A percentile compares a stretch with the other conserved stretches of the same genome.
Evolutionary conservation across 192 early-diverging fungal species (phyloP).

Genomic region (Fimicolochytrium jonesii): DNA sequence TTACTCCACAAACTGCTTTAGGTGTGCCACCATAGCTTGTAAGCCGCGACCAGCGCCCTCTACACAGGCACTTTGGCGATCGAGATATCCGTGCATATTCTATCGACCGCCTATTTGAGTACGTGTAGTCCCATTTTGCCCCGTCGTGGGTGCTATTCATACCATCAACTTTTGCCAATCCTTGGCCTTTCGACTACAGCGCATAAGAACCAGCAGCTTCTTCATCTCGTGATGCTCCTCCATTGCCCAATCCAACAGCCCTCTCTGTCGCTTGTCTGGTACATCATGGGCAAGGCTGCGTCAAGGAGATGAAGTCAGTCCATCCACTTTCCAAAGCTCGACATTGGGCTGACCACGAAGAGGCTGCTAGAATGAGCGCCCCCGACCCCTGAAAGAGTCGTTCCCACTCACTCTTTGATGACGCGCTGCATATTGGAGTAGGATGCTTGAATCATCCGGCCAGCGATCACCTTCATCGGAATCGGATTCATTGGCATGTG

Average conservation of each 20-base stretch:
- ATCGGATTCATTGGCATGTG: slow-evolving; percentile 2
- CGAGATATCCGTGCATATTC: slow-evolving; percentile 17
- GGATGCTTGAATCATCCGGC: slow-evolving; percentile 8
- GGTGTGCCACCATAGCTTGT: background rate
- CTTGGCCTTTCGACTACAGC: slow-evolving; percentile 4
- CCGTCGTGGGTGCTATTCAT: too few species aligned
- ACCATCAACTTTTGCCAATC: slow-evolving; percentile 13
- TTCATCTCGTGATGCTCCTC: slow-evolving; percentile 3
- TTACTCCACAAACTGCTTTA: slow-evolving; percentile 8
- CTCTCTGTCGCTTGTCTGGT: background rate
- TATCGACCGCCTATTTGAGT: too few species aligned
- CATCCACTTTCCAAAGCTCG: background rate
- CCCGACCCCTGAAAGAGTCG: background rate
- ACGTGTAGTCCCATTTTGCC: too few species aligned
- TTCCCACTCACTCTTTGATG: slow-evolving; percentile 1
- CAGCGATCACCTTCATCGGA: slow-evolving; percentile 10
- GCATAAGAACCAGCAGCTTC: slow-evolving; percentile 5
- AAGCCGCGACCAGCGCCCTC: slow-evolving; percentile 4
- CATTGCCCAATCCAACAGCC: slow-evolving; percentile 8
- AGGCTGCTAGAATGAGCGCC: too few species aligned
- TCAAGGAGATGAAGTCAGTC: background rate
- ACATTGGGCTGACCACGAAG: background rate
- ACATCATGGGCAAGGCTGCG: slow-evolving; percentile 1
- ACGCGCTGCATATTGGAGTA: slow-evolving; percentile 3
- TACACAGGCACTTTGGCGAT: slow-evolving; percentile 1